phyloP scores from a whole-genome alignment of 2,329 filamentous ascomycete genomes.

The Alternaria atra region DNA sequence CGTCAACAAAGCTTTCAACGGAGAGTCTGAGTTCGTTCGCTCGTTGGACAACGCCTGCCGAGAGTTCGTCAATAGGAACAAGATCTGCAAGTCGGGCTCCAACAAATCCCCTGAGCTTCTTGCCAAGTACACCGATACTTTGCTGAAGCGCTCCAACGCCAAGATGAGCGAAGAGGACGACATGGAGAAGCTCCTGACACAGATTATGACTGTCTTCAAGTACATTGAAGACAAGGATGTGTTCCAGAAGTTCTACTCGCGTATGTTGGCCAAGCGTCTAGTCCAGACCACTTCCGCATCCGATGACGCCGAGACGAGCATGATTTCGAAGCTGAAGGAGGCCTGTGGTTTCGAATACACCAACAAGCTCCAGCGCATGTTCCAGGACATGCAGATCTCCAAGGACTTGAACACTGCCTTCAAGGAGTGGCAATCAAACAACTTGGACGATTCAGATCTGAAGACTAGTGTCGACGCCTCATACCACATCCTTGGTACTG shows the following conservation, averaged over 20 bases:
- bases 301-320: constrained; percentile 96
- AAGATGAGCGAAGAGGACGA: constrained; percentile 94
- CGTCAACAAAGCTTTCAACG: constrained; percentile 90
- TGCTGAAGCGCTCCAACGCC: constrained; percentile 85
- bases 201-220: constrained; percentile 99
- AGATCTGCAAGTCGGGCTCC: constrained; percentile 91
- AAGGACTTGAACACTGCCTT: constrained; percentile 94
- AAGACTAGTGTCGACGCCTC: constrained; percentile 82
- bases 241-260: constrained; percentile 99
- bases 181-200: constrained; percentile 83
- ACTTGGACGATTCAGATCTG: constrained; percentile 69
- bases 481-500: constrained; percentile 93
- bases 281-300: constrained; percentile 96
- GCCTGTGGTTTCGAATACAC: constrained; percentile 99
- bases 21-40: constrained; percentile 95
- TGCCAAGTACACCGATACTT: constrained; percentile 92
- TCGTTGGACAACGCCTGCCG: constrained; percentile 96
- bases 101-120: constrained; percentile 94
- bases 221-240: constrained; percentile 99
- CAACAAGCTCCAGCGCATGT: constrained; percentile 99
- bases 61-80: constrained; percentile 98
- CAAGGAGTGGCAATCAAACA: constrained; percentile 76
- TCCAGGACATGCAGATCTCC: constrained; percentile 99
- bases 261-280: constrained; percentile 92
- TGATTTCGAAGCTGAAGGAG: constrained; percentile 99